Percentiles rank a stretch among this genome's conserved stretches.
Conservation (phyloP, 345 rosid species). For the Camelina sativa region DNA sequence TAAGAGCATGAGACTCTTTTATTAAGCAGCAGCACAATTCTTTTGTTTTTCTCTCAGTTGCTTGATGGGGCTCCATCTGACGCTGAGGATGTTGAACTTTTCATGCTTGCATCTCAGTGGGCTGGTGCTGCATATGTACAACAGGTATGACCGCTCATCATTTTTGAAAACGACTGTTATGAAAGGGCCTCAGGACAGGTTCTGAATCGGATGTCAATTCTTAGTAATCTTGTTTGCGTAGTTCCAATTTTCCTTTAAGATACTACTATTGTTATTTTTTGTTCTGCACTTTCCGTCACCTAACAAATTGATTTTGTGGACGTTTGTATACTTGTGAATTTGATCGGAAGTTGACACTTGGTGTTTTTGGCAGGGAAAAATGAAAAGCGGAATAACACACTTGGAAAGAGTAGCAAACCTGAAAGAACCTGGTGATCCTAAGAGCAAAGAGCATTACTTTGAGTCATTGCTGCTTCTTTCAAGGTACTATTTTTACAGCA, state of each 20-base stretch:
- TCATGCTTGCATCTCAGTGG: constrained; percentile 80
- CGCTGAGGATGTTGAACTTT: constrained; percentile 60
- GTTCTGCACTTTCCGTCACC: not conserved
- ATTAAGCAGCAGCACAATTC: constrained; percentile 13
- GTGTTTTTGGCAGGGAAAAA: constrained; percentile 56
- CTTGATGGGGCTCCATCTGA: constrained; percentile 50
- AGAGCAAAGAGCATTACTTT: constrained; percentile 68
- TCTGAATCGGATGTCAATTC: not conserved
- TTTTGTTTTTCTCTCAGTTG: constrained; percentile 53
- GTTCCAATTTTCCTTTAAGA: not conserved
- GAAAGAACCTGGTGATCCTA: constrained; percentile 71
- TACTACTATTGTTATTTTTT: not conserved
- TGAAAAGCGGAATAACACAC: constrained; percentile 65
- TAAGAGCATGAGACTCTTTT: not conserved
- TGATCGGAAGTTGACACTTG: not conserved
- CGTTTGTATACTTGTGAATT: not conserved
- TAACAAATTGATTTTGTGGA: constrained; percentile 1
- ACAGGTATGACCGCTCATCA: constrained; percentile 55
- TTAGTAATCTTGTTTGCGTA: not conserved
- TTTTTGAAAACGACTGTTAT: constrained; percentile 11
- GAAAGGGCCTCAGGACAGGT: not conserved
- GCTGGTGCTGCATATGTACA: constrained; percentile 71
- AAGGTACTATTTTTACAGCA: constrained; percentile 48
- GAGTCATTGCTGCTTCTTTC: constrained; percentile 73
- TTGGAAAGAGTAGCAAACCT: constrained; percentile 71